Evolutionary conservation across 2,329 filamentous ascomycete species (phyloP), one percentile per base, ranked within the genome.

Genomic region (Mycosphaerelloides madeirae): DNA sequence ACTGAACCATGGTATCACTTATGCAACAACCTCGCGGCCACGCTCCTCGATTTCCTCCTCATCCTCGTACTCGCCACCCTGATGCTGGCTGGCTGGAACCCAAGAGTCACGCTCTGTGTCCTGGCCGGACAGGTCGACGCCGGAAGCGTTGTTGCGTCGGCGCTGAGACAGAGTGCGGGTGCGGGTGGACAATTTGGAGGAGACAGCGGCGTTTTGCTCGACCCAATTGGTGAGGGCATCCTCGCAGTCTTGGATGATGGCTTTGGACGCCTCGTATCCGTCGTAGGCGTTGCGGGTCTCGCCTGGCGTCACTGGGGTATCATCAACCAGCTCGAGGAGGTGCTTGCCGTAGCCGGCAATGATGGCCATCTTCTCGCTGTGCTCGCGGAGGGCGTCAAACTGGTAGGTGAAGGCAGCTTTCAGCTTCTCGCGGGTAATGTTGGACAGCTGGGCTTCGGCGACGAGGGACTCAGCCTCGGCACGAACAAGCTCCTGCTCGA

Each of bases 401-500:
- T 98, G 93, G 74, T 97, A 98, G 42, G 84, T 86, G 73, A 96
- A 98, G 31, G 93, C 93, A 41, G 91, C 86, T 81, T 98, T 98
- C 66, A 98, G 83, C 79, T 98, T 98, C 74, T 98, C 91, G 61
- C 93, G 91, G 19, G 94, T 98, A 65, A 98, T 98, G 78, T 98
- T 98, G 66, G 91, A 96, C 41, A 98, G 79, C 73, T 98, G 93
- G 6, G 93, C 93, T 70, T 98, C 93, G 52, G 93, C 93, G 44
- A 98, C 93, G 12, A 98, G 82, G n/a, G 93, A 97, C 70, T 98
- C 93, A 61, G 93, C 93, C 71, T 98, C 93, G 57, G 93, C 93
- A 60, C 93, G 90, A 58, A 98, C 93, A 47, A 98, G 86, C 71
- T 98, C 93, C 71, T 98, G 93, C 73, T 98, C 93, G 43, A 98